phyloP scores from a whole-genome alignment of 805 yeast genomes.

The Starmerella gropengiesseri region DNA sequence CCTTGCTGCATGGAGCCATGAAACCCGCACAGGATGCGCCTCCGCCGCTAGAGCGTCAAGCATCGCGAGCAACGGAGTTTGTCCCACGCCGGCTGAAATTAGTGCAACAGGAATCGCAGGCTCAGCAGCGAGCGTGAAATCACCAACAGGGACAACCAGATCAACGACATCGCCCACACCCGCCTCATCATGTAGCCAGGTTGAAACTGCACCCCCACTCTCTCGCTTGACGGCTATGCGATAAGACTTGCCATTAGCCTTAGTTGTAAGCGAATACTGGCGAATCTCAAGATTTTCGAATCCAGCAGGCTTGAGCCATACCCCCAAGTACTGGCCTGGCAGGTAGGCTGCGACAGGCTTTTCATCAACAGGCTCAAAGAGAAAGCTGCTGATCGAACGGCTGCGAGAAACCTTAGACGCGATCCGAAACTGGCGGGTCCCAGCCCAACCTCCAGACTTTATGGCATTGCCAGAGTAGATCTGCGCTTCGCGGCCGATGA shows the following conservation, averaged over 20 bases:
- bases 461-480: constrained; percentile 33
- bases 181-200: constrained; percentile 39
- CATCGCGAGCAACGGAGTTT: constrained; percentile 52
- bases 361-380: constrained; percentile 39
- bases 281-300: constrained; percentile 39
- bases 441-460: constrained; percentile 42
- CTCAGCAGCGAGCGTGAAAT: constrained; percentile 28
- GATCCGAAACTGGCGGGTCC: constrained; percentile 44
- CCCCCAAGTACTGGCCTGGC: constrained; percentile 41
- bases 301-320: constrained; percentile 31
- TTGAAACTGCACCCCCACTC: constrained; percentile 27
- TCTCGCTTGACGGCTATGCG: constrained; percentile 49
- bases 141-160: constrained; percentile 52
- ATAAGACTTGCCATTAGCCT: constrained; percentile 33
- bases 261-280: constrained; percentile 48
- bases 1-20: too few species aligned
- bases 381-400: constrained; percentile 40
- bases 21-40: too few species aligned
- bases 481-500: constrained; percentile 45
- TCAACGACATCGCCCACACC: constrained; percentile 43
- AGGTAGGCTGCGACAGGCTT: constrained; percentile 23
- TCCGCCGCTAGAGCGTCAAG: too few species aligned
- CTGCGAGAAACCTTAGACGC: constrained; percentile 36
- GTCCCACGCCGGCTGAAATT: constrained; percentile 56
- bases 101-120: constrained; percentile 32